Percentiles rank a stretch among this genome's conserved stretches.
phyloP scores from a whole-genome alignment of 805 yeast genomes.

The Suhomyces sp. region DNA sequence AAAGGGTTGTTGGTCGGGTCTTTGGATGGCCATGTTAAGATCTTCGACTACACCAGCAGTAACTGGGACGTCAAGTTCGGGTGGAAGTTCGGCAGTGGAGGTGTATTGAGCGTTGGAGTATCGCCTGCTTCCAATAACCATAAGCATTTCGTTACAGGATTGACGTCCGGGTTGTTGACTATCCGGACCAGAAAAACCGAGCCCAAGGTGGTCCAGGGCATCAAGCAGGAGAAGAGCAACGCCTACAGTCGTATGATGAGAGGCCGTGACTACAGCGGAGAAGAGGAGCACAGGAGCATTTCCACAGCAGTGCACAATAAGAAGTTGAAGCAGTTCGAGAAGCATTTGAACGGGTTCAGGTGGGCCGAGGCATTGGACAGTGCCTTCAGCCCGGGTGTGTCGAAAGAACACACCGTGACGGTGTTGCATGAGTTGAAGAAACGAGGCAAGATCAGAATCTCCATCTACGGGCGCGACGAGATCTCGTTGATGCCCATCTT shows the following conservation, averaged over 20 bases:
- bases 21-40: slow-evolving; percentile 95
- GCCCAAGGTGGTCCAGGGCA: slow-evolving; percentile 52
- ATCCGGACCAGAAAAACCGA: slow-evolving; percentile 82
- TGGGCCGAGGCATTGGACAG: slow-evolving; percentile 92
- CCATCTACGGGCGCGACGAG: slow-evolving; percentile 81
- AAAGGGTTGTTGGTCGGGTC: slow-evolving; percentile 90
- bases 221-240: slow-evolving; percentile 49
- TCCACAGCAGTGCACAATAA: slow-evolving; percentile 55
- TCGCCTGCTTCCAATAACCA: slow-evolving; percentile 64
- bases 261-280: slow-evolving; percentile 90
- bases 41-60: slow-evolving; percentile 70
- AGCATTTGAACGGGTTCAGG: slow-evolving; percentile 77
- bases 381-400: slow-evolving; percentile 75
- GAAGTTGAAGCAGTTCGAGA: slow-evolving; percentile 78
- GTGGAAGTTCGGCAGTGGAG: slow-evolving; percentile 90
- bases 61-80: slow-evolving; percentile 91
- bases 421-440: slow-evolving; percentile 82
- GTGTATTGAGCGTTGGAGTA: slow-evolving; percentile 84
- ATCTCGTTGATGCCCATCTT: slow-evolving; percentile 79
- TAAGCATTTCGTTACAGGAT: slow-evolving; percentile 86
- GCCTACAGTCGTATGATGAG: slow-evolving; percentile 80
- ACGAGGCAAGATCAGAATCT: slow-evolving; percentile 84
- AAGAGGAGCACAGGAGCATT: slow-evolving; percentile 71
- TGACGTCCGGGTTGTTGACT: slow-evolving; percentile 83
- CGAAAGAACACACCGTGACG: slow-evolving; percentile 76